Conservation (phyloP, 495 filamentous ascomycete species). For the Bacidia gigantensis region DNA sequence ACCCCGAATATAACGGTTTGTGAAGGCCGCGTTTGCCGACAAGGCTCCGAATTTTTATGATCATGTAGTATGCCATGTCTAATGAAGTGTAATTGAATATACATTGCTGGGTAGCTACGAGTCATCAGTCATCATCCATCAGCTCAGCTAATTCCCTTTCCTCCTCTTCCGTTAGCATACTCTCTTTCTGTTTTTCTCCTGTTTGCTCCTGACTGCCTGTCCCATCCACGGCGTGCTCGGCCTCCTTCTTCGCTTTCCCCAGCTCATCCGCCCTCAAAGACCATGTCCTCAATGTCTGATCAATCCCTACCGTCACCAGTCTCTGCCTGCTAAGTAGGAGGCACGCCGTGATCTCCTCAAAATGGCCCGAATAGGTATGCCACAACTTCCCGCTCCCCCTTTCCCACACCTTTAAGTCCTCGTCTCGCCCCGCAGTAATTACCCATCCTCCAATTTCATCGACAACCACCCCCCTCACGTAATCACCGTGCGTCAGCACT, state of each 20-base stretch:
- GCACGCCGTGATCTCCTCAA: slow-evolving; percentile 78
- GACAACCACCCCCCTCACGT: slow-evolving; percentile 67
- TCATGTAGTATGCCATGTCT: neutral
- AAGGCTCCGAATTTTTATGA: slow-evolving; percentile 19
- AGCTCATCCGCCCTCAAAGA: slow-evolving; percentile 51
- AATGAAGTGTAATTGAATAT: neutral
- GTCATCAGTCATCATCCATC: slow-evolving; percentile 13
- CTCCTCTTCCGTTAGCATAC: slow-evolving; percentile 15
- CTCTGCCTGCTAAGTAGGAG: slow-evolving; percentile 44
- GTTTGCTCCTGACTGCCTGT: neutral
- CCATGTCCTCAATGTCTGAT: slow-evolving; percentile 80
- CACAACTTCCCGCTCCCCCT: slow-evolving; percentile 56
- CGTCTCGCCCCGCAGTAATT: slow-evolving; percentile 81
- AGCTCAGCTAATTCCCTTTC: slow-evolving; percentile 17
- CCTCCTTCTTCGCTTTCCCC: slow-evolving; percentile 40
- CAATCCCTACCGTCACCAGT: slow-evolving; percentile 72
- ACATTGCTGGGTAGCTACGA: neutral
- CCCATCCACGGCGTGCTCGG: slow-evolving; percentile 28
- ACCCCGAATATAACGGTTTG: slow-evolving; percentile 37
- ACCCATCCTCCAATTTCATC: slow-evolving; percentile 63
- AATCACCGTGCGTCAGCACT: slow-evolving; percentile 67
- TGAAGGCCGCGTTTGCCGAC: slow-evolving; percentile 34
- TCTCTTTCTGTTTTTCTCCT: neutral
- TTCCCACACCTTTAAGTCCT: slow-evolving; percentile 87
- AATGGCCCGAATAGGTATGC: slow-evolving; percentile 73